Evolutionary conservation across 78 protist genomes (phyloP), one percentile per base, ranked within the genome.

Genomic region (Chrysochromulina parva): DNA sequence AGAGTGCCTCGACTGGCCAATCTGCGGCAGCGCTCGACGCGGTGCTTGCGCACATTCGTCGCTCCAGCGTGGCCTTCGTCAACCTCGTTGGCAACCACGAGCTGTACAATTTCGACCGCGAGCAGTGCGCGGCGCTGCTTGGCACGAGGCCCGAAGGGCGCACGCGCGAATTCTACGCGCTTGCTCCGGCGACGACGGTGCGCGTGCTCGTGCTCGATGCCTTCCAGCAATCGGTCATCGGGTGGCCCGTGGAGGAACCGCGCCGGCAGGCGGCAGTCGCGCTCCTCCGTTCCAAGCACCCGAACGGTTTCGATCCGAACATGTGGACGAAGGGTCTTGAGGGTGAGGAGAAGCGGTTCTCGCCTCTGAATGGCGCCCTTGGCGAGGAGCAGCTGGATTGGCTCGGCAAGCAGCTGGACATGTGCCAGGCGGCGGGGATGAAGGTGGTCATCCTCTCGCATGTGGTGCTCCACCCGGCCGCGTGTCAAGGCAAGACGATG

Each of bases 281-380:
- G 52, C 26, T 52, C 58, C 90, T 87, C 13, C 28, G 0, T 26
- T 1, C 24, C n/a, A 22, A 58, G 38, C 58, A 87, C 80, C 62
- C 62, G 10, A 59, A 87, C 80, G 17, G 17, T 47, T 26, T 47
- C 47, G 38, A 1, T 0, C 26, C 13, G 58, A 47, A 3, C 48
- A 2, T 60, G 47, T 87, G 90, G 90, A 9, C 47, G 14, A 1
- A 7, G 2, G 80, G 80, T 55, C 90, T 87, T 5, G 76, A 0
- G 19, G 50, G 17, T 26, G 50, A 20, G 28, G 50, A 48, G 48
- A 10, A 19, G 52, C 66, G 69, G 3, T 89, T 28, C 28, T 52
- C 71, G 47, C 91, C 91, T 1, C 71, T 71, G 66, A 89, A 89
- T 57, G 91, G 91, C 59, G 58, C 28, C 86, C 74, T 89, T 7